Evolutionary conservation across 768 basidiomycete species (phyloP), one percentile per base, ranked within the genome.

Genomic region (Pulveroboletus frians): DNA sequence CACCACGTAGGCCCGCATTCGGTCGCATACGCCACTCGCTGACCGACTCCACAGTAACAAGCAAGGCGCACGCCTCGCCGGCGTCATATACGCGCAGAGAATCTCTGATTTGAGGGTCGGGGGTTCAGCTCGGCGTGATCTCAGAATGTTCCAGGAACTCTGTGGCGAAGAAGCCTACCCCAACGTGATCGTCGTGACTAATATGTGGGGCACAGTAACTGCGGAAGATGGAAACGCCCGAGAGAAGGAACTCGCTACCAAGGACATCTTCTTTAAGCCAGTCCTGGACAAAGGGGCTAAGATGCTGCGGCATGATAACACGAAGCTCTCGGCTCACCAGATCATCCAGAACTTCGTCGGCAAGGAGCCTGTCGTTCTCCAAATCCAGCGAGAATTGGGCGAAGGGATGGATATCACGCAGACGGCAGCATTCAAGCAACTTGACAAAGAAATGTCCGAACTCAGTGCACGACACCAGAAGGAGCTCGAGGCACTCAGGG

Each of bases 371-470:
- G 52, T 71, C 3, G 65, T 73, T 0, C 68, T 83, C 8, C 74
- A 70, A 26, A 80, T 84, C 34, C 82, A 83, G 57, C 62, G 68
- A 8, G 81, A 84, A 52, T 66, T 82, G 13, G 73, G 73, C 29
- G 69, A 74, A 43, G 66, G 72, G 7, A 67, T 74, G 35, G 70
- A 74, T 27, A 73, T 83, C 32, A 67, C 73, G n/a, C 68, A 83
- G 52, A 81, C 83, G 0, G 68, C 69, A 1, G 82, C 81, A 5
- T 79, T 74, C 9, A 70, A 58, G 34, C 80, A 80, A 53, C 68
- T 84, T 6, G 72, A 73, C 46, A 68, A 68, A 32, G 79, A 80
- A 47, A 65, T 80, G 9, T 68, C 69, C 44, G 74, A 73, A 35
- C 73, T 77, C 51, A 68, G 69, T n/a, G 61, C 70, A 45, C 68